These are phyloP conservation scores for Groenewaldozyma tartarivorans DNA, from an alignment of 805 yeast genomes.

Conservation along the genomic window DNA sequence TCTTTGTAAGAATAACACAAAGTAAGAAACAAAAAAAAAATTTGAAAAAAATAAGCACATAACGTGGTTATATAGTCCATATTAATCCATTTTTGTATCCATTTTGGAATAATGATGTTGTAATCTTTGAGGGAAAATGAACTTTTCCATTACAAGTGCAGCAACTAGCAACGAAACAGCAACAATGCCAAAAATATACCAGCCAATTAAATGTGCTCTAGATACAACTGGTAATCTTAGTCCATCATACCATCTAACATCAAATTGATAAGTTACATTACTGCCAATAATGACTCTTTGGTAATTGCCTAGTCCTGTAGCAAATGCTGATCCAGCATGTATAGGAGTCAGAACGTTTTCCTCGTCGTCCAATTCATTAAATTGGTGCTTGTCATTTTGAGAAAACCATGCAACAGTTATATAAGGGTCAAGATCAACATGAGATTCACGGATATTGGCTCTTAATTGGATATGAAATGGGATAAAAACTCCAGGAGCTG, in stretches of 20 bases:
- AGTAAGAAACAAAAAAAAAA: not conserved
- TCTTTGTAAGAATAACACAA: constrained; percentile 9
- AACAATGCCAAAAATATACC: constrained; percentile 7
- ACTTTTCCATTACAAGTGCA: constrained; percentile 6
- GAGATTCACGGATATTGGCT: constrained; percentile 12
- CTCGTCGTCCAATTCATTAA: not conserved
- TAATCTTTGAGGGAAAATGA: constrained; percentile 8
- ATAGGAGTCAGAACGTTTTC: not conserved
- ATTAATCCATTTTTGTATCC: not conserved
- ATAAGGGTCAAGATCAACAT: constrained; percentile 12
- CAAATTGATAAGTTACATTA: constrained; percentile 44
- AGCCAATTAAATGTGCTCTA: constrained; percentile 6
- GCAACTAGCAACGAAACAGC: constrained; percentile 7
- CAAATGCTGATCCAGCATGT: not conserved
- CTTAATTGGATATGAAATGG: constrained; percentile 12
- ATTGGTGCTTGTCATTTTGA: not conserved
- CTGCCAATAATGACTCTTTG: constrained; percentile 52
- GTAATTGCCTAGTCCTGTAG: not conserved
- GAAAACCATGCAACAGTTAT: constrained; percentile 8
- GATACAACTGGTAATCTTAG: constrained; percentile 9
- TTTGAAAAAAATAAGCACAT: too few relatives aligned
- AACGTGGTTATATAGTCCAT: not conserved
- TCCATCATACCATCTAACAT: constrained; percentile 43
- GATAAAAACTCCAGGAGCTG: constrained; percentile 35
- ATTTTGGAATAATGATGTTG: constrained; percentile 1